A percentile compares a stretch with the other conserved stretches of the same genome.
Conservation (phyloP, 2,329 filamentous ascomycete species). For the Fusarium devonianum region DNA sequence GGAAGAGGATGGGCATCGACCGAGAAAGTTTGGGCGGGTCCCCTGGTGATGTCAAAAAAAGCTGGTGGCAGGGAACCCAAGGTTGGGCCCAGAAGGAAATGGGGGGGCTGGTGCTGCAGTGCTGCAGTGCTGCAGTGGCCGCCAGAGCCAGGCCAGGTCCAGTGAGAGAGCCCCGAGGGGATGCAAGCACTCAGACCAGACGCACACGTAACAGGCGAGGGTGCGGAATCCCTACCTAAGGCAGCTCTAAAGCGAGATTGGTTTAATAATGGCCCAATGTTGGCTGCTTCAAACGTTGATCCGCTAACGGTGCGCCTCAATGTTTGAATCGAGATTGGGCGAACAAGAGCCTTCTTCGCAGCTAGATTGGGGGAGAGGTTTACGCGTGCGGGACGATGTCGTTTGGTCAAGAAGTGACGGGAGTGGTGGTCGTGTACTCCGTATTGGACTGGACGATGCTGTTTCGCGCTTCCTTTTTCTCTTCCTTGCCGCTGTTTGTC, state of each 20-base stretch:
- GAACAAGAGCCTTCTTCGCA: not conserved
- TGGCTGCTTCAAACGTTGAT: slow-evolving; percentile 16
- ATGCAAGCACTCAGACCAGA: slow-evolving; percentile 28
- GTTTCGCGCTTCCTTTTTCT: no score
- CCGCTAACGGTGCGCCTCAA: slow-evolving; percentile 1
- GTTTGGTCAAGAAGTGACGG: not conserved
- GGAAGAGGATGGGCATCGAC: slow-evolving; percentile 24
- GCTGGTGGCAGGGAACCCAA: slow-evolving; percentile 43
- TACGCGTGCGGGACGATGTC: slow-evolving; percentile 10
- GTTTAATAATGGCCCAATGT: slow-evolving; percentile 1
- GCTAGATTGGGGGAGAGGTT: not conserved
- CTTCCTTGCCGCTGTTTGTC: no score
- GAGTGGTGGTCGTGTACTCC: not conserved
- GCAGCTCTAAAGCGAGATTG: not conserved
- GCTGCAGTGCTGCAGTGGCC: slow-evolving; percentile 26
- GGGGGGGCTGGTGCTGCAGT: slow-evolving; percentile 31
- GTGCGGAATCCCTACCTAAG: slow-evolving; percentile 10
- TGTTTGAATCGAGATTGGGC: not conserved
- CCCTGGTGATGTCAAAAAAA: slow-evolving; percentile 45
- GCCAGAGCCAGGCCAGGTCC: slow-evolving; percentile 27
- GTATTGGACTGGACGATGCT: no score
- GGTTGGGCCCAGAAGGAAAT: slow-evolving; percentile 32
- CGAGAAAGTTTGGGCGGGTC: slow-evolving; percentile 15
- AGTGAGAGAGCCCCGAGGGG: slow-evolving; percentile 22
- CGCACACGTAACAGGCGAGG: slow-evolving; percentile 20